phyloP scores from a whole-genome alignment of 2,329 filamentous ascomycete genomes.

The Plectosphaerella plurivora region DNA sequence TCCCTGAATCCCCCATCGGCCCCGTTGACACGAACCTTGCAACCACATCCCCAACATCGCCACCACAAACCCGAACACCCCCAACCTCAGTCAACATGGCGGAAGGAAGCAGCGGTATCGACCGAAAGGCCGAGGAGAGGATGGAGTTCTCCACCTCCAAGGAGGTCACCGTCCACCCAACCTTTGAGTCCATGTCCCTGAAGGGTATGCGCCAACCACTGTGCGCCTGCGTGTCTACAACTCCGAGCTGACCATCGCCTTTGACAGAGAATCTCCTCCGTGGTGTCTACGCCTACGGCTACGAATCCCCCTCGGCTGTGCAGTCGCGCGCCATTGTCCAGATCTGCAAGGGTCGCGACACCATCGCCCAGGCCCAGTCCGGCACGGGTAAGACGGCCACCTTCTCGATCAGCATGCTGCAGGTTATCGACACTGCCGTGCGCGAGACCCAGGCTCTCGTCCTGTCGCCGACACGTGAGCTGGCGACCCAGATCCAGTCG shows the following conservation, averaged over 20 bases:
- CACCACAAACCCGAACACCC: background rate
- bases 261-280: slow-evolving; percentile 80
- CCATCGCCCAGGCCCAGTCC: slow-evolving; percentile 95
- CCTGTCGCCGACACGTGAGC: slow-evolving; percentile 90
- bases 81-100: slow-evolving; percentile 62
- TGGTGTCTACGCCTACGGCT: slow-evolving; percentile 97
- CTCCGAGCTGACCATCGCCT: background rate
- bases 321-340: slow-evolving; percentile 98
- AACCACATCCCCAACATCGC: background rate
- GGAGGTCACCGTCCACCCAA: slow-evolving; percentile 92
- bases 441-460: slow-evolving; percentile 93
- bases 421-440: slow-evolving; percentile 90
- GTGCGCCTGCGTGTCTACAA: background rate
- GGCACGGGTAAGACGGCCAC: slow-evolving; percentile 96
- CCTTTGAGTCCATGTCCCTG: slow-evolving; percentile 92
- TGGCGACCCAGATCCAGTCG: slow-evolving; percentile 97
- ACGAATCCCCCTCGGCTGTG: slow-evolving; percentile 95
- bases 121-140: slow-evolving; percentile 89
- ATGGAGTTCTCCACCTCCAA: slow-evolving; percentile 99
- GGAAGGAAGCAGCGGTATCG: slow-evolving; percentile 67
- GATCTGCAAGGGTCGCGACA: slow-evolving; percentile 98
- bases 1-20: background rate
- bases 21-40: background rate
- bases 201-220: slow-evolving; percentile 53
- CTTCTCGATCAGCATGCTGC: slow-evolving; percentile 93